Evolutionary conservation across 257 asterid genomes (phyloP), one percentile per base, ranked within the genome.

Genomic region (Scutellaria baicalensis): DNA sequence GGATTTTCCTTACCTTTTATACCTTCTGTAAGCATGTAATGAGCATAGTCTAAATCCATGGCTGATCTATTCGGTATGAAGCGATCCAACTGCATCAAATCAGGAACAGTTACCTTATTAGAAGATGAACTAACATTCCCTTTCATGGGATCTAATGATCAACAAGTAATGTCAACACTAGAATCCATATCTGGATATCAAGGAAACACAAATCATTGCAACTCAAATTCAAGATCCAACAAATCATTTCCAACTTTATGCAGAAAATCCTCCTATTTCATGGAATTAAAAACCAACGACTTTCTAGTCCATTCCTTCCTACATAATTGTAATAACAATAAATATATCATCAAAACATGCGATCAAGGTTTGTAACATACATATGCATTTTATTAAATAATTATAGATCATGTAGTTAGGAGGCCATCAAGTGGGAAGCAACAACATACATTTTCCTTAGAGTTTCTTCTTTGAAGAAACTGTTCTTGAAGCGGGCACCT

Each of bases 11-110:
- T 88, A 82, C 89, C 96, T 82, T 86, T 86, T 61, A 72, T 71
- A 48, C 83, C 87, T 75, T 81, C 88, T 0, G 95, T 91, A 13
- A 91, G 85, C 96, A 91, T 88, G 84, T 76, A 82, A 71, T 84
- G 90, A 0, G 95, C 97, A 18, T 79, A 91, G 54, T 86, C 95
- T 18, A 88, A 79, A 73, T 91, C 96, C 91, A 91, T 91, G 0
- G 95, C 96, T 0, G 96, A 91, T 69, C 96, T 80, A 49, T 91
- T 91, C 5, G 97, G 97, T 39, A 91, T 91, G 80, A 91, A 88
- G 74, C 97, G 84, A 64, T 91, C 97, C 90, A 88, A 79, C 97
- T 88, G 86, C 57, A 40, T n/a, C n/a, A 67, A 79, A 75, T 49
- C 78, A 62, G 62, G 6, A 45, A 43, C 10, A 1, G n/a, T 52